A percentile compares a stretch with the other conserved stretches of the same genome.
These are phyloP conservation scores for Phytopythium sindhum DNA, from an alignment of 352 stramenopile genomes.

Conservation along the genomic window DNA sequence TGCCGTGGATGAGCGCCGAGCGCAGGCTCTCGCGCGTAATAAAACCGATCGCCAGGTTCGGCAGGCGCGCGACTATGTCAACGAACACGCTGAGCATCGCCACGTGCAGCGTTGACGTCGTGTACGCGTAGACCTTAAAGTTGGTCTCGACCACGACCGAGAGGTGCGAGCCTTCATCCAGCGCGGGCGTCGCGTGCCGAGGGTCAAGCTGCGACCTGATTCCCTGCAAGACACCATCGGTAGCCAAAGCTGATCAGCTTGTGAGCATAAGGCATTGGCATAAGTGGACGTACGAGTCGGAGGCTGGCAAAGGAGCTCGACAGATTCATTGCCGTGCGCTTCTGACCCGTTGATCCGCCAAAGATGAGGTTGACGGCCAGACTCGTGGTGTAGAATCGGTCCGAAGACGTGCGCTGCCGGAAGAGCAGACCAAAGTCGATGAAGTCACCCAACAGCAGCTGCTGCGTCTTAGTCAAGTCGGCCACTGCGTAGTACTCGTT, in stretches of 20 bases:
- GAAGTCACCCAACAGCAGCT: slow-evolving; percentile 78
- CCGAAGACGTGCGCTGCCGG: slow-evolving; percentile 43
- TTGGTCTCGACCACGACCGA: slow-evolving; percentile 90
- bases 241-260: neutral
- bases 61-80: slow-evolving; percentile 86
- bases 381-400: slow-evolving; percentile 88
- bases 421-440: slow-evolving; percentile 87
- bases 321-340: slow-evolving; percentile 43
- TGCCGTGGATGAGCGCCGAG: slow-evolving; percentile 85
- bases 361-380: slow-evolving; percentile 90
- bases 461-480: slow-evolving; percentile 73
- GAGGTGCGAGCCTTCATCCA: slow-evolving; percentile 38
- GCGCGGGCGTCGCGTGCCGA: slow-evolving; percentile 20
- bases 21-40: slow-evolving; percentile 90
- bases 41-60: slow-evolving; percentile 89
- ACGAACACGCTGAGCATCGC: slow-evolving; percentile 93
- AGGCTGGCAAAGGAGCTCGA: slow-evolving; percentile 45
- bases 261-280: neutral
- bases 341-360: slow-evolving; percentile 64
- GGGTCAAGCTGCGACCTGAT: slow-evolving; percentile 42
- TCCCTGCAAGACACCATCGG: slow-evolving; percentile 8
- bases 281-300: slow-evolving; percentile 16
- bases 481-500: slow-evolving; percentile 80
- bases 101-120: slow-evolving; percentile 84
- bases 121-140: slow-evolving; percentile 92